A percentile compares a stretch with the other conserved stretches of the same genome.
phyloP scores from a whole-genome alignment of 345 rosid species.

The Salix arbutifolia region DNA sequence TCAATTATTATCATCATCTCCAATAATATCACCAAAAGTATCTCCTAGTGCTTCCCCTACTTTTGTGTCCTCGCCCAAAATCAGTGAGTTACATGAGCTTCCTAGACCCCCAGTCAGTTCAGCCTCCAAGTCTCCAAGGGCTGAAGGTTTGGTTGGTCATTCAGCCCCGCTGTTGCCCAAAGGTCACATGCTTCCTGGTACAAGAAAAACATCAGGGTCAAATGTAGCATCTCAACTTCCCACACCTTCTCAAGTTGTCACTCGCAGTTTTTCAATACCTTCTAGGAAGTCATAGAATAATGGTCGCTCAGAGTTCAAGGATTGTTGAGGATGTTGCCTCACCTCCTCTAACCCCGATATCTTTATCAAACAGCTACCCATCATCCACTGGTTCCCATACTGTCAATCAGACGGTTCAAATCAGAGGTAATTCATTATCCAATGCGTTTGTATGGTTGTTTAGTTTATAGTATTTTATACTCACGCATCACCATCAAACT shows the following conservation, averaged over 20 bases:
- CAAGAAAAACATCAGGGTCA: neutral
- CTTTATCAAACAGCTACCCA: conserved; percentile 31
- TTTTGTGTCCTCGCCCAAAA: conserved; percentile 22
- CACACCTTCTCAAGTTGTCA: conserved; percentile 23
- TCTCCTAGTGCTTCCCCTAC: conserved; percentile 30
- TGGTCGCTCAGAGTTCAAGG: conserved; percentile 36
- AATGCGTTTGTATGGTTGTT: conserved; percentile 6
- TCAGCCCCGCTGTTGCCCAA: conserved; percentile 24
- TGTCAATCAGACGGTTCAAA: conserved; percentile 24
- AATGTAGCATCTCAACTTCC: conserved; percentile 22
- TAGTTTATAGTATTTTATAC: neutral
- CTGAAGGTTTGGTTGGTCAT: conserved; percentile 21
- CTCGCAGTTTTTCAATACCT: conserved; percentile 32
- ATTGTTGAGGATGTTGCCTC: conserved; percentile 42
- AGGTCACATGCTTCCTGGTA: conserved; percentile 11
- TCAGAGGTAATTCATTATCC: conserved; percentile 37
- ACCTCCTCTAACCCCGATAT: conserved; percentile 69
- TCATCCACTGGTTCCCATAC: conserved; percentile 9
- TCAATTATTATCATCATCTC: conserved; percentile 10
- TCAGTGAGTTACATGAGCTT: conserved; percentile 35
- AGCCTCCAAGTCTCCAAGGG: conserved; percentile 15
- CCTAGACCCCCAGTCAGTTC: conserved; percentile 27
- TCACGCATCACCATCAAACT: neutral
- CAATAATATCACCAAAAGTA: conserved; percentile 11
- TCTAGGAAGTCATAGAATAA: conserved; percentile 20